These are phyloP conservation scores for Stromatinia cepivora DNA, from an alignment of 2,329 filamentous ascomycete genomes.

Conservation along the genomic window DNA sequence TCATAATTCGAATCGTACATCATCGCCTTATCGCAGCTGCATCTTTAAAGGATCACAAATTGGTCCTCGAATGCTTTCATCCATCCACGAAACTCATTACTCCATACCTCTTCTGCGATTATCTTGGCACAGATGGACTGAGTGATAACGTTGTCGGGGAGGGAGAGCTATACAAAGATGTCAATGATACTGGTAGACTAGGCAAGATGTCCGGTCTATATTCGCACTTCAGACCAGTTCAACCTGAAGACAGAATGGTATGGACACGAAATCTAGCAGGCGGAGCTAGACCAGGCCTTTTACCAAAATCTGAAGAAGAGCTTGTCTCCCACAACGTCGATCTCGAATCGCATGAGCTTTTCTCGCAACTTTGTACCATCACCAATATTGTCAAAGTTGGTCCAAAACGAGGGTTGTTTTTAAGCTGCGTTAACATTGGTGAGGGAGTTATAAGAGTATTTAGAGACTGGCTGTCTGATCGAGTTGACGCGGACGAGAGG, in stretches of 20 bases:
- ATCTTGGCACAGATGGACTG: slow-evolving; percentile 61
- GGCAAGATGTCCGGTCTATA: slow-evolving; percentile 59
- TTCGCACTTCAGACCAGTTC: slow-evolving; percentile 67
- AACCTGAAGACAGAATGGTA: slow-evolving; percentile 51
- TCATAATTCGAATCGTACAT: slow-evolving; percentile 64
- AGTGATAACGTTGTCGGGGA: slow-evolving; percentile 45
- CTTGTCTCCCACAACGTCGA: slow-evolving; percentile 59
- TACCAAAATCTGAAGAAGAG: slow-evolving; percentile 42
- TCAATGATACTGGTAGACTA: slow-evolving; percentile 41
- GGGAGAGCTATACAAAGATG: slow-evolving; percentile 32
- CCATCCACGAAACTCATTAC: slow-evolving; percentile 68
- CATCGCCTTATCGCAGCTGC: slow-evolving; percentile 61
- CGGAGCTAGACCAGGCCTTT: slow-evolving; percentile 36
- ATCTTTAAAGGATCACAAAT: slow-evolving; percentile 57
- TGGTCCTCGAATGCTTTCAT: slow-evolving; percentile 79
- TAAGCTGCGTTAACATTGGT: slow-evolving; percentile 63
- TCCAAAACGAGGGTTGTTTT: slow-evolving; percentile 59
- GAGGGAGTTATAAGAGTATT: slow-evolving; percentile 71
- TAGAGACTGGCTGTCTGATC: slow-evolving; percentile 65
- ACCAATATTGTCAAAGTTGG: slow-evolving; percentile 69
- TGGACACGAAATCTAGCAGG: slow-evolving; percentile 40
- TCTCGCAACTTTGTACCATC: slow-evolving; percentile 71
- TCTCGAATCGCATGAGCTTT: slow-evolving; percentile 69
- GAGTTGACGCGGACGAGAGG: slow-evolving; percentile 15
- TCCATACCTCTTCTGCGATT: slow-evolving; percentile 68